Base-by-base conservation (phyloP, 2,329 filamentous ascomycete species). In the Akanthomyces muscarius region DNA sequence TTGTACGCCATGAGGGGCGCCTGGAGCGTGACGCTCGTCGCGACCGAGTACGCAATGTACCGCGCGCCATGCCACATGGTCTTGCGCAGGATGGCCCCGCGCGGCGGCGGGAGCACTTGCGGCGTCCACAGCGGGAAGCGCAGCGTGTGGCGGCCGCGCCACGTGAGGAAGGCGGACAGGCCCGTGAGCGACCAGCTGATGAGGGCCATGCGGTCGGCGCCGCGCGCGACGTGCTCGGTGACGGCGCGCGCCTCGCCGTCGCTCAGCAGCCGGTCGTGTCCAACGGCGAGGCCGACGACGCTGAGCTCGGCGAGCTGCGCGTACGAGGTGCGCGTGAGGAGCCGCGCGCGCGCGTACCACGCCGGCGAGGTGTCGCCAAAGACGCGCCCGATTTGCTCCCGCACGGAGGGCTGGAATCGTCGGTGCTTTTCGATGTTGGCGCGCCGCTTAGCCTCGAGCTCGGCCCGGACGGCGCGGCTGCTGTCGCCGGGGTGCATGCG, bases 121-220 rank as follows among this genome's bases (percentile, higher is more conserved):
- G 77, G 76, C 44, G 68, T 71, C 68, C 72, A 76, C 47, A 80
- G 71, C 18, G 78, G 77, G 66, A 81, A 80, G 6, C 71, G 72
- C 67, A 75, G 78, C 4, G 68, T 74, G 23, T 66, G 66, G 47
- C 74, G 72, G 5, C 71, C 70, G 11, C 67, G 63, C 41, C 69
- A 73, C 1, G 75, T 63, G 56, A 74, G 36, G 51, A 63, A 66
- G 3, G 58, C 63, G 6, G 74, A 70, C 1, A 71, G 16, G 21
- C 63, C 68, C 0, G 69, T 64, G 25, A 72, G 65, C 21, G 73
- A 69, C 63, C 69, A 66, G 58, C 70, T 69, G 66, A 71, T 74
- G 14, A 70, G 63, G 7, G 72, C 62, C n/a, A 72, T 74, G 42
- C 69, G 73, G 51, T 72, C 68, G 25, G 76, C 68, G 58, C 70